Base-by-base conservation (phyloP, 305 asterid genomes). In the Fraxinus greggii region DNA sequence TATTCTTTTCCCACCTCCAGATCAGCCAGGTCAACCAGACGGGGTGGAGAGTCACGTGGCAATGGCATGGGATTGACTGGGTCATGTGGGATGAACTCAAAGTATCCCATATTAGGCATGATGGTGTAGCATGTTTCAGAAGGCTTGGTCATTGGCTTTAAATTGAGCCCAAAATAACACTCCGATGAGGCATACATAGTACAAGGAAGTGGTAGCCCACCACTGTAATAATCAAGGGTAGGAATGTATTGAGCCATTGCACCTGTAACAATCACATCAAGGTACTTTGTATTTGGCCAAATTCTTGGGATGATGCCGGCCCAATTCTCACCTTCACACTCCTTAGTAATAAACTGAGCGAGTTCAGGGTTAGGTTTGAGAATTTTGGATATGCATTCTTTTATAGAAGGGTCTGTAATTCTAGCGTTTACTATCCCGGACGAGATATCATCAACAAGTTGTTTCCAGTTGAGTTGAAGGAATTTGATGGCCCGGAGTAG, bases 401-500 rank as follows among this genome's bases (percentile, higher is more conserved):
- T 45, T 6, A 85, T 78, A 5, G 75, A 40, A 3, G 72, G 82
- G 7, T 87, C 87, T 4, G 85, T 80, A 9, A 87, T 65, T 36
- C 78, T 78, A 45, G 82, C 81, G 84, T 81, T 85, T 24, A 87
- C 7, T 5, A 81, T 12, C 48, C 90, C 88, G 13, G 84, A 59
- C 21, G 63, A 29, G 31, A 87, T 85, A 35, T 87, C 90, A n/a
- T 74, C 72, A 7, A 87, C 84, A 28, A 87, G 85, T 10, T 83
- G 82, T 21, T 32, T 76, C 90, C 90, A 87, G 32, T 87, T 80
- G 74, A 31, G 59, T 29, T 75, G 76, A 45, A 87, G 85, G 82
- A 87, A 87, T 1, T 78, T 77, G 69, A 87, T 87, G 78, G 88
- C 90, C 6, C 90, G 83, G 48, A 87, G 88, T 38, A 87, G 86